phyloP scores from a whole-genome alignment of 2,329 filamentous ascomycete species.

The Apiospora sp. region DNA sequence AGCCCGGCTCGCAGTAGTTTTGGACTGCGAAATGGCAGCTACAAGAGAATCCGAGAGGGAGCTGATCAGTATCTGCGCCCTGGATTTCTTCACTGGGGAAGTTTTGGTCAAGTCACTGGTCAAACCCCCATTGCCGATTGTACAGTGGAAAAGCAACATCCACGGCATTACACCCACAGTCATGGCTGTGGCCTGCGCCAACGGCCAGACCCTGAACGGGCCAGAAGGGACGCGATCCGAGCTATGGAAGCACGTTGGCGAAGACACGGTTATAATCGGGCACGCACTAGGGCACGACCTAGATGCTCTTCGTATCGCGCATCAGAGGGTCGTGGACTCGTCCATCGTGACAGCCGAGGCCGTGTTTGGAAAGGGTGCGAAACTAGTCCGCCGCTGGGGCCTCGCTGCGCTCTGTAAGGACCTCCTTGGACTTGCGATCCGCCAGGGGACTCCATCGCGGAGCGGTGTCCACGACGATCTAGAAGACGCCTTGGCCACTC shows the following conservation, averaged over 20 bases:
- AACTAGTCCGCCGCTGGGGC: conserved; percentile 35
- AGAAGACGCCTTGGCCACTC: conserved; percentile 54
- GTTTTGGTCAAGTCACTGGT: conserved; percentile 50
- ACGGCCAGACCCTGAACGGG: conserved; percentile 44
- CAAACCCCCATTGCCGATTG: conserved; percentile 40
- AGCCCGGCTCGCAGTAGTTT: conserved; percentile 41
- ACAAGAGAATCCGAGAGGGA: conserved; percentile 33
- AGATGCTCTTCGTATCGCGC: conserved; percentile 48
- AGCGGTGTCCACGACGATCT: conserved; percentile 51
- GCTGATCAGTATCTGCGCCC: conserved; percentile 6
- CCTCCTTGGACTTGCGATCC: conserved; percentile 44
- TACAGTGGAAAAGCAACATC: conserved; percentile 45
- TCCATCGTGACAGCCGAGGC: conserved; percentile 47
- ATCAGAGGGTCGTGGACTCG: conserved; percentile 51
- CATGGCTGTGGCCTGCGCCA: conserved; percentile 40
- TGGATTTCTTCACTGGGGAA: conserved; percentile 54
- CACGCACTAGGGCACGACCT: conserved; percentile 53
- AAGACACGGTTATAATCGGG: conserved; percentile 52
- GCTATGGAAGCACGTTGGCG: conserved; percentile 50
- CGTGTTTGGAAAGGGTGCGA: conserved; percentile 30
- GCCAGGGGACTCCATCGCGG: conserved; percentile 34
- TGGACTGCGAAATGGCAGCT: conserved; percentile 55
- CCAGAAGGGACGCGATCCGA: conserved; percentile 49
- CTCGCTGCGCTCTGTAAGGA: conserved; percentile 45
- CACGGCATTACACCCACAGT: conserved; percentile 46